These are phyloP conservation scores for Lolium rigidum DNA, from an alignment of 176 grass and related monocot species.

Conservation along the genomic window DNA sequence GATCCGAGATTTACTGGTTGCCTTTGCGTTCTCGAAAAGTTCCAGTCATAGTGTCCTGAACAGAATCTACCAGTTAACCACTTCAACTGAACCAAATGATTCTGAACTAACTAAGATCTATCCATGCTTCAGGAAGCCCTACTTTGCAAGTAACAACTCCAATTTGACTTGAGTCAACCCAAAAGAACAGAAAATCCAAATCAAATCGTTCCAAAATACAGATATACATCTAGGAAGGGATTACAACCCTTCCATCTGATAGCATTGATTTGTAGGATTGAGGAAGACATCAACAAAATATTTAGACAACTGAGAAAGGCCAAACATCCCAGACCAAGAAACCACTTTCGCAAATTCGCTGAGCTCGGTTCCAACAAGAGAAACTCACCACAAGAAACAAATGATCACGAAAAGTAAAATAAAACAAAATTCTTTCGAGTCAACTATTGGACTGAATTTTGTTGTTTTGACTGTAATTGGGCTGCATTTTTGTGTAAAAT, in stretches of 20 bases:
- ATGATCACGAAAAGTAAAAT: background rate
- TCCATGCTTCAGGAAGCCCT: background rate
- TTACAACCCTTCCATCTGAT: no score
- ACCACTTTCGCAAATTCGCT: background rate
- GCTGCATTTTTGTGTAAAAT: slow-evolving; percentile 29
- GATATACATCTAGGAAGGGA: background rate
- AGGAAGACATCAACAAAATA: no score
- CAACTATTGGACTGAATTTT: slow-evolving; percentile 12
- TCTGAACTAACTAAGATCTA: background rate
- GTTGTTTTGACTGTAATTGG: no score
- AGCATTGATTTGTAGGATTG: no score
- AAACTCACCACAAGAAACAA: background rate
- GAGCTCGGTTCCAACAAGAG: background rate
- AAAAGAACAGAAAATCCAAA: slow-evolving; percentile 4
- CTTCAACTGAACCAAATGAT: background rate
- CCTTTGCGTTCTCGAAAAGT: background rate
- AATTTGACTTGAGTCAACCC: slow-evolving; percentile 12
- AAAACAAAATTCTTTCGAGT: background rate
- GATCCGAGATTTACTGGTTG: slow-evolving; percentile 1
- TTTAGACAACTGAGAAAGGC: no score
- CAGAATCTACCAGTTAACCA: background rate
- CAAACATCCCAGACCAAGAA: background rate
- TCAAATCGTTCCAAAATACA: background rate
- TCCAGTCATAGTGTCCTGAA: background rate
- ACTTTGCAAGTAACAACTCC: background rate